Evolutionary conservation across 257 asterid genomes (phyloP), one percentile per base, ranked within the genome.

Genomic region (Ophiorrhiza pumila): DNA sequence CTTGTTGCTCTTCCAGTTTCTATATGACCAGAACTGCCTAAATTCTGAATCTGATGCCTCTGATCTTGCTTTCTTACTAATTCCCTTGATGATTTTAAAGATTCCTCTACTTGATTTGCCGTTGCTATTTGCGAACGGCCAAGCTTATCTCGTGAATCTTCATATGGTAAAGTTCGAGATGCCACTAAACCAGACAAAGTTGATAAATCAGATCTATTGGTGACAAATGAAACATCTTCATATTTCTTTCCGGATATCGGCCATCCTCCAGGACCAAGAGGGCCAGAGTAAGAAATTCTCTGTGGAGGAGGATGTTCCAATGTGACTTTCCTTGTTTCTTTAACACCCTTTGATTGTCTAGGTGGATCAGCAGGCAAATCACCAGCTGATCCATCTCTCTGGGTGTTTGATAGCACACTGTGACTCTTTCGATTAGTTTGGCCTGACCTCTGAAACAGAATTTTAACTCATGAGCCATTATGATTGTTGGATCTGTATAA

Each of bases 251-350:
- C 81, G 8, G 85, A 72, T 23, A 69, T 71, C 42, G 75, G 75
- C 91, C 92, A 84, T 29, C 79, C 89, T 20, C 84, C 83, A 5
- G 90, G 87, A 55, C 83, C 90, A 72, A 92, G 83, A 65, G 95
- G 97, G 35, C 96, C 95, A 3, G 97, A 89, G 57, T 84, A 79
- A 65, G 87, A 86, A 59, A 76, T 62, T 73, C 85, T 81, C 66
- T 79, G 80, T 2, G 81, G 63, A 37, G 81, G 59, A 23, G 65
- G 83, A 61, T 77, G 68, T 60, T 72, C 85, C 31, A 64, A 76
- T 52, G 71, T 69, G 82, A 80, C 82, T 77, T 79, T 81, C 63
- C 72, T 77, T 29, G 55, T 65, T 70, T 83, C 95, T 61, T 68
- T 70, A n/a, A 43, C 45, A 56, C 42, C 72, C n/a, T 73, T 88